These are phyloP conservation scores for Debaryomyces hansenii DNA, from an alignment of 805 yeast genomes.

Conservation along the genomic window DNA sequence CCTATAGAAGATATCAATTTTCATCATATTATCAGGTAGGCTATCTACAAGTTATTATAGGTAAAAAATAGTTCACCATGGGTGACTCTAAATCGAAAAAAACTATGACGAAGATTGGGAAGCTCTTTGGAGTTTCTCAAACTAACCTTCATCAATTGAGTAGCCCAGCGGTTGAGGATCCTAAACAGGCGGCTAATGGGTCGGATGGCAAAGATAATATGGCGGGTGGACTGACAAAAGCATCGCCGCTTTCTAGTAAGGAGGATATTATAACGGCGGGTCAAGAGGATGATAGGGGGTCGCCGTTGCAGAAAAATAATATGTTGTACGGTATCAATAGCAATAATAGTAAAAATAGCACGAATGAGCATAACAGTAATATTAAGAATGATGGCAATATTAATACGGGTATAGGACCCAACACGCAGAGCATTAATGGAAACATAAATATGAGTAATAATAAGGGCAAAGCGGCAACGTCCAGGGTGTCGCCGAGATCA, in stretches of 20 bases:
- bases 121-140: slow-evolving; percentile 20
- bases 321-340: background rate
- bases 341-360: background rate
- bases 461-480: background rate
- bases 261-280: slow-evolving; percentile 5
- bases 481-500: slow-evolving; percentile 1
- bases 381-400: background rate
- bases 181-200: background rate
- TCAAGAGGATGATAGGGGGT: slow-evolving; percentile 11
- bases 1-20: background rate
- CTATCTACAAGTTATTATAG: background rate
- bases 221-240: background rate
- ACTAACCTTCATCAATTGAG: slow-evolving; percentile 10
- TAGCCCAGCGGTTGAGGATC: background rate
- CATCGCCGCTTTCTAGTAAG: slow-evolving; percentile 1
- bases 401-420: background rate
- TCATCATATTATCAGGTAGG: background rate
- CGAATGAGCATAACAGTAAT: background rate
- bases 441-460: background rate
- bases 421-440: background rate
- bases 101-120: slow-evolving; percentile 18
- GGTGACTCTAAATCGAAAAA: slow-evolving; percentile 18
- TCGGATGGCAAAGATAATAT: background rate
- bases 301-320: slow-evolving; percentile 10
- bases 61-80: slow-evolving; percentile 5